phyloP scores from a whole-genome alignment of 2,329 filamentous ascomycete genomes.

The Shiraia bambusicola region DNA sequence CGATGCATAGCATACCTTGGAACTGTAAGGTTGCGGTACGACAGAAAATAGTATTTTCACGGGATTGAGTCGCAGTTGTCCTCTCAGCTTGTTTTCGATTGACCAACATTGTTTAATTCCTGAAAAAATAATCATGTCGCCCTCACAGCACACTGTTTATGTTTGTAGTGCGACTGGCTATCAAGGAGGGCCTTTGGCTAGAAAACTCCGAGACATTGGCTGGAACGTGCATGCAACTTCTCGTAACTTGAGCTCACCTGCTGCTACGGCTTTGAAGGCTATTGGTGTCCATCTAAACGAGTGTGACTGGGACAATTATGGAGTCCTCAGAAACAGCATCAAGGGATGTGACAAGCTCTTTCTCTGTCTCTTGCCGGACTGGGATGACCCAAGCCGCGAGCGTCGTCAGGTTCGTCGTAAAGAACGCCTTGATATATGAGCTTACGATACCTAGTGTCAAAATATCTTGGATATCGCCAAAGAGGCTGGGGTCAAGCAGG shows the following conservation, averaged over 20 bases:
- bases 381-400: neutral
- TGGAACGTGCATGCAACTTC: slow-evolving; percentile 1
- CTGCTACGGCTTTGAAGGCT: neutral
- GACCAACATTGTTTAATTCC: too few relatives aligned
- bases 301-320: slow-evolving; percentile 2
- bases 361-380: slow-evolving; percentile 4
- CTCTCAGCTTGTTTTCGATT: too few relatives aligned
- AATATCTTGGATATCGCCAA: slow-evolving; percentile 1
- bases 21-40: too few relatives aligned
- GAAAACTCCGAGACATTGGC: neutral
- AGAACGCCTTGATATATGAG: neutral
- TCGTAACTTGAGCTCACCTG: neutral
- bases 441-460: neutral
- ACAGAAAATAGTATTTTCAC: too few relatives aligned
- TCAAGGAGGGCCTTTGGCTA: neutral
- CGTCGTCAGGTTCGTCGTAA: slow-evolving; percentile 1
- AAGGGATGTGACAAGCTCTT: slow-evolving; percentile 4
- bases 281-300: slow-evolving; percentile 1
- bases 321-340: neutral
- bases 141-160: too few relatives aligned
- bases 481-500: slow-evolving; percentile 1
- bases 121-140: too few relatives aligned
- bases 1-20: too few relatives aligned
- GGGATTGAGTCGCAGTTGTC: too few relatives aligned
- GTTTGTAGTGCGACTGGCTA: slow-evolving; percentile 1